Conservation (phyloP, 352 stramenopile genomes). For the Pythium vanterpoolii region DNA sequence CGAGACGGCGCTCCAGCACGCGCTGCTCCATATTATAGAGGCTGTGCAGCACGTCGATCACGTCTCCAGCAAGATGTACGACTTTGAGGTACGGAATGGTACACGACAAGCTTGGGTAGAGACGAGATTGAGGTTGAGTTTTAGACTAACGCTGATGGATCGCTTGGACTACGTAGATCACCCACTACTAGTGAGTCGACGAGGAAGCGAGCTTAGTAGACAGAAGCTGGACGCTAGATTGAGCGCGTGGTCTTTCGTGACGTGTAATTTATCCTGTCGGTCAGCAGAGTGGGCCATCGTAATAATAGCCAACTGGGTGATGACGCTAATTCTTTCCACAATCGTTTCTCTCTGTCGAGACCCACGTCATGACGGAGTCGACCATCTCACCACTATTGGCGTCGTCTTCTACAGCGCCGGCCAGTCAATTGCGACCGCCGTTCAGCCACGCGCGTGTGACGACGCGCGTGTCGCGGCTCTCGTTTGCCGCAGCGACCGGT, state of each 20-base stretch:
- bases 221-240: not conserved
- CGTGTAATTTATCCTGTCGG: not conserved
- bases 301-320: not conserved
- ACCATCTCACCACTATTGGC: slow-evolving; percentile 7
- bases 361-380: not conserved
- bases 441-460: slow-evolving; percentile 5
- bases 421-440: slow-evolving; percentile 6
- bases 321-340: too few species aligned
- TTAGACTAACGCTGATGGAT: not conserved
- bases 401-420: slow-evolving; percentile 1
- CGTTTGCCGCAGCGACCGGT: slow-evolving; percentile 15
- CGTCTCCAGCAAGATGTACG: slow-evolving; percentile 79
- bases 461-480: slow-evolving; percentile 13
- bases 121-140: not conserved
- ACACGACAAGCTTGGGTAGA: not conserved
- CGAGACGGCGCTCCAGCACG: slow-evolving; percentile 63
- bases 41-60: slow-evolving; percentile 77
- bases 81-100: slow-evolving; percentile 56
- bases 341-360: not conserved
- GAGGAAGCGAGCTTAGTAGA: not conserved
- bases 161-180: not conserved
- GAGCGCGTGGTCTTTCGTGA: not conserved
- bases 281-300: not conserved
- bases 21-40: slow-evolving; percentile 68
- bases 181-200: not conserved